A percentile compares a stretch with the other conserved stretches of the same genome.
Conservation (phyloP, 2,329 filamentous ascomycete species). For the Fusarium sp. region DNA sequence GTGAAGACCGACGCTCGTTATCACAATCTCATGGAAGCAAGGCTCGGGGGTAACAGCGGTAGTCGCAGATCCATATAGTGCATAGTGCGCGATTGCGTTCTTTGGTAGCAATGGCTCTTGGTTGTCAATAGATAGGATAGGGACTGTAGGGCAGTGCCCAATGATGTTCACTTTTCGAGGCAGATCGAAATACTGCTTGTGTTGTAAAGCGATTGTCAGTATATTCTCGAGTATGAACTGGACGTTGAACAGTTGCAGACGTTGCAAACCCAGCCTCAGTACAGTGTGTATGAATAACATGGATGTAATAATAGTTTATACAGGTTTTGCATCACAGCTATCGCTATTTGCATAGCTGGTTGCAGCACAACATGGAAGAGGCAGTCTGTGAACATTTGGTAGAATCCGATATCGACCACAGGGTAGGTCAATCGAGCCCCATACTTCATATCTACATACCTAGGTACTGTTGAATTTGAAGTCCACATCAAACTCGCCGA, state of each 20-base stretch:
- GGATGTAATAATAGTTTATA: not conserved
- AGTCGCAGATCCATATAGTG: slow-evolving; percentile 10
- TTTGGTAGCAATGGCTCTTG: not conserved
- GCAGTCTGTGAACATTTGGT: not conserved
- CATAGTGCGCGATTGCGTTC: not conserved
- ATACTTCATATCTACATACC: not conserved
- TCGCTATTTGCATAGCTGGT: not conserved
- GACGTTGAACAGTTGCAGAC: not conserved
- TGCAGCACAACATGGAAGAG: not conserved
- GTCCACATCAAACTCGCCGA: not conserved
- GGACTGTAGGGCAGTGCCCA: not conserved
- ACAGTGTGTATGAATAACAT: too few species aligned
- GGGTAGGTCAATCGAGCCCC: not conserved
- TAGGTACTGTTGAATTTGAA: not conserved
- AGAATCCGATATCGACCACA: not conserved
- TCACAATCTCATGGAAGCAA: not conserved
- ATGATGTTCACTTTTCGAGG: not conserved
- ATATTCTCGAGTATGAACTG: not conserved
- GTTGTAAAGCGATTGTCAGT: not conserved
- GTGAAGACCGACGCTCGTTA: slow-evolving; percentile 14
- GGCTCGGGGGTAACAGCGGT: not conserved
- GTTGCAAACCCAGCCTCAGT: not conserved
- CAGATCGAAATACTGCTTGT: not conserved
- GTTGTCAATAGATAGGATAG: not conserved
- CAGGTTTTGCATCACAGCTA: not conserved